Base-by-base conservation (phyloP, 805 yeast species). In the Zygoascus biomembranicola region DNA sequence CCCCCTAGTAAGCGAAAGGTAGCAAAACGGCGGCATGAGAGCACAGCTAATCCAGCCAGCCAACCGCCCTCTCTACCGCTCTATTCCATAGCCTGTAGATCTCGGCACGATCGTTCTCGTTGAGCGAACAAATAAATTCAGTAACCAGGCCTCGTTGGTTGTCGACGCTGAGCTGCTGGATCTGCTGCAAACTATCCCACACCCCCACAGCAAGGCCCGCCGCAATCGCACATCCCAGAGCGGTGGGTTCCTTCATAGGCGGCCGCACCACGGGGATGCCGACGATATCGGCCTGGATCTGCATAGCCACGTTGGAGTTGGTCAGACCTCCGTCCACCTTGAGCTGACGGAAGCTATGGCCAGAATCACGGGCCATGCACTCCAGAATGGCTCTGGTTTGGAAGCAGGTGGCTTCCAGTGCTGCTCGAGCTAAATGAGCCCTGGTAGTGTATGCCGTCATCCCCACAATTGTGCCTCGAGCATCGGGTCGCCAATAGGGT, bases 241-340 rank as follows among this genome's bases (percentile, higher is more conserved):
- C 97, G 5, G 97, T 90, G 66, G 96, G 89, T 70, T 90, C 98
- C 37, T 88, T 74, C 67, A 84, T 86, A 32, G 81, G 78, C 1
- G 97, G 90, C 62, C 97, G 77, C 61, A 80, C 79, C 44, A 90
- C 92, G 28, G 83, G 81, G 1, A 94, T 92, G 2, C 97, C 97
- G 60, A 89, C 75, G 57, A 90, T 84, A 67, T 90, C 95, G 8
- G 96, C 86, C 71, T 90, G 97, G 58, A 90, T 88, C 73, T 88
- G 96, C 85, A 92, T 85, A 51, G 90, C 92, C 63, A 86, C 92
- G 64, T 85, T 84, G 18, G 96, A 88, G 62, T 86, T 81, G 20
- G 96, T 85, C 94, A 90, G 85, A 60, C 98, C 98, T 52, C 97
- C 98, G 67, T 90, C 98, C 23, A 90, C 96, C 32, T 64, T 70